A percentile compares a stretch with the other conserved stretches of the same genome.
Evolutionary conservation across 495 filamentous ascomycete genomes (phyloP).

Genomic region (Xylaria nigripes): DNA sequence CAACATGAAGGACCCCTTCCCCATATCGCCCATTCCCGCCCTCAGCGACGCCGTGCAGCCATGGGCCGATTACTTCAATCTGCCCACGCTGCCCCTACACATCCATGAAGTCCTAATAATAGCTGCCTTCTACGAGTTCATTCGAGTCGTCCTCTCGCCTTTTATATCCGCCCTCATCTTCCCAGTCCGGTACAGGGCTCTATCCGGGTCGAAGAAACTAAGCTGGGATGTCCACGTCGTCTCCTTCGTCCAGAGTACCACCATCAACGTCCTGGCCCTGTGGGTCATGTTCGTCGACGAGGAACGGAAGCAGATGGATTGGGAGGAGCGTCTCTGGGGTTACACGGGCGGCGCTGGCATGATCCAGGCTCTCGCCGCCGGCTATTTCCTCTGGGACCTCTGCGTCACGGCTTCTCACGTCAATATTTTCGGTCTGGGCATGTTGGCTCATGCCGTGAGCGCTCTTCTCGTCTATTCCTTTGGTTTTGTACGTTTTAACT

Average conservation of each 20-base stretch:
- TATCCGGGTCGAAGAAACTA: constrained; percentile 60
- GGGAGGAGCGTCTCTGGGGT: constrained; percentile 74
- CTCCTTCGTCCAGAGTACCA: constrained; percentile 71
- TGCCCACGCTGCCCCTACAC: constrained; percentile 72
- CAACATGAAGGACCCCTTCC: constrained; percentile 64
- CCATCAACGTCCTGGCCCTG: constrained; percentile 71
- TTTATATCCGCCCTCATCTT: constrained; percentile 59
- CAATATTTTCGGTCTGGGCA: constrained; percentile 75
- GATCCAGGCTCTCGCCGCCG: constrained; percentile 73
- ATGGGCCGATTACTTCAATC: constrained; percentile 47
- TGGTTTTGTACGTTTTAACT: constrained; percentile 71
- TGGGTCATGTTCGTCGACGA: constrained; percentile 76
- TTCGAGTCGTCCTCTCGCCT: constrained; percentile 68
- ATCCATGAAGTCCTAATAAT: constrained; percentile 79
- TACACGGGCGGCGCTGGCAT: constrained; percentile 78
- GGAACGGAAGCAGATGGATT: constrained; percentile 64
- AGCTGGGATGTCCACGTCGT: constrained; percentile 99
- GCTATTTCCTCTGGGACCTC: constrained; percentile 97
- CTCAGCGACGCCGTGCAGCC: constrained; percentile 48
- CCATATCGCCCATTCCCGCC: constrained; percentile 47
- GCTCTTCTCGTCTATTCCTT: constrained; percentile 81
- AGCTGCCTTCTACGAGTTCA: constrained; percentile 66
- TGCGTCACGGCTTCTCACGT: constrained; percentile 62
- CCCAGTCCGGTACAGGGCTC: constrained; percentile 59
- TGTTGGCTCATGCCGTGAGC: constrained; percentile 81